A percentile compares a stretch with the other conserved stretches of the same genome.
These are phyloP conservation scores for Rhododendron mucronatum DNA, from an alignment of 148 eudicot species.

Conservation along the genomic window DNA sequence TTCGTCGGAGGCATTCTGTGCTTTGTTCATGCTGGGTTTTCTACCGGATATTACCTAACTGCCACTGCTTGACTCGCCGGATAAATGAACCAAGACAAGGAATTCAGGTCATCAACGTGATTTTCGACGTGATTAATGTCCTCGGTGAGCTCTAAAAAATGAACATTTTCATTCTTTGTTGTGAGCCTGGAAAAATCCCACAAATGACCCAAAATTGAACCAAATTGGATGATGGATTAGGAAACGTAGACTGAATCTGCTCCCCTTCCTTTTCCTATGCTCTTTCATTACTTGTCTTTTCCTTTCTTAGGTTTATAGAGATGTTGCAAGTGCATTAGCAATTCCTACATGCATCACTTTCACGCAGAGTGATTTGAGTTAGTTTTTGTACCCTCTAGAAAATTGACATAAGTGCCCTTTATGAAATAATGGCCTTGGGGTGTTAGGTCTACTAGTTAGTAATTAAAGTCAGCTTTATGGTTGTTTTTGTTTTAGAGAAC, in stretches of 20 bases:
- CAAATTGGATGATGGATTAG: too few species aligned
- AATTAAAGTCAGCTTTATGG: background rate
- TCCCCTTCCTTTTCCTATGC: too few species aligned
- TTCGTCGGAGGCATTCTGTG: slow-evolving; percentile 15
- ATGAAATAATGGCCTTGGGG: background rate
- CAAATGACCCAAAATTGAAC: too few species aligned
- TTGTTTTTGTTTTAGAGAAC: background rate
- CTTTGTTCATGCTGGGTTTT: slow-evolving; percentile 53
- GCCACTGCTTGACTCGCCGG: slow-evolving; percentile 27
- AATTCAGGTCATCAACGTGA: background rate
- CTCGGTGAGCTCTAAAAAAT: too few species aligned
- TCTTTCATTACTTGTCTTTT: too few species aligned
- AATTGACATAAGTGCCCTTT: background rate
- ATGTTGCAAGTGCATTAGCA: background rate
- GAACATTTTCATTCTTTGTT: too few species aligned
- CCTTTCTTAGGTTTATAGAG: background rate
- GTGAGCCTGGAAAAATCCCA: rapidly evolving
- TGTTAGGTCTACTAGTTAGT: too few species aligned
- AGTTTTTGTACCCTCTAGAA: background rate
- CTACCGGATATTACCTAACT: slow-evolving; percentile 56
- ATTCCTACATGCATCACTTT: too few species aligned
- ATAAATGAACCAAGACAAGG: background rate
- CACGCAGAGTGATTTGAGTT: background rate
- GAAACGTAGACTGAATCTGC: too few species aligned
- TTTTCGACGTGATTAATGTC: too few species aligned